These are phyloP conservation scores for Yamadazyma insecticola DNA, from an alignment of 805 yeast species.

Conservation along the genomic window DNA sequence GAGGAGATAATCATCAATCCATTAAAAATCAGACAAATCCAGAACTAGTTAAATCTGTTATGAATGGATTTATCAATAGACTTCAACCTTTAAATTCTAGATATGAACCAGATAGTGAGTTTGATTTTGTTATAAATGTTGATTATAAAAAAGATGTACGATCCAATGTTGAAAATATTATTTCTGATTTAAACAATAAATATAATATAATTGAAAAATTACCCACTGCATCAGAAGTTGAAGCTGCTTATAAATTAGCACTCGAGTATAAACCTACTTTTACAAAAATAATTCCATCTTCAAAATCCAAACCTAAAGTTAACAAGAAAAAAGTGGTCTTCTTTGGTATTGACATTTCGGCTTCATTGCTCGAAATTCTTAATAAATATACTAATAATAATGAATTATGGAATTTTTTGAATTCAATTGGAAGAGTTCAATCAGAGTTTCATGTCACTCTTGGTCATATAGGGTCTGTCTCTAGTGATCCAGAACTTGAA, in stretches of 20 bases:
- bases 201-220: conserved; percentile 47
- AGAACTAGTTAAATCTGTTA: conserved; percentile 51
- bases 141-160: conserved; percentile 39
- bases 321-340: conserved; percentile 9
- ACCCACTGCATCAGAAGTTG: conserved; percentile 40
- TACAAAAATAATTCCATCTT: conserved; percentile 28
- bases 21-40: conserved; percentile 54
- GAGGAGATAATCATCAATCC: conserved; percentile 90
- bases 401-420: conserved; percentile 14
- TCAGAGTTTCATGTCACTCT: conserved; percentile 63
- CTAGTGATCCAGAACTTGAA: neutral
- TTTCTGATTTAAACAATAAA: conserved; percentile 21
- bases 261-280: conserved; percentile 48
- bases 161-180: conserved; percentile 29
- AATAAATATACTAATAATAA: conserved; percentile 5
- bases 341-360: conserved; percentile 8
- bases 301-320: conserved; percentile 4
- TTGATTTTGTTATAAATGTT: conserved; percentile 63
- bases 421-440: conserved; percentile 40
- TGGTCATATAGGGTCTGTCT: conserved; percentile 35
- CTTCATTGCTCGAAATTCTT: conserved; percentile 4
- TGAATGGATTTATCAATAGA: conserved; percentile 69
- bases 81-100: conserved; percentile 54
- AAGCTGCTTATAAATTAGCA: conserved; percentile 49
- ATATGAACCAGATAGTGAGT: conserved; percentile 56